Base-by-base conservation (phyloP, 2,329 filamentous ascomycete genomes). In the Cytospora mali region DNA sequence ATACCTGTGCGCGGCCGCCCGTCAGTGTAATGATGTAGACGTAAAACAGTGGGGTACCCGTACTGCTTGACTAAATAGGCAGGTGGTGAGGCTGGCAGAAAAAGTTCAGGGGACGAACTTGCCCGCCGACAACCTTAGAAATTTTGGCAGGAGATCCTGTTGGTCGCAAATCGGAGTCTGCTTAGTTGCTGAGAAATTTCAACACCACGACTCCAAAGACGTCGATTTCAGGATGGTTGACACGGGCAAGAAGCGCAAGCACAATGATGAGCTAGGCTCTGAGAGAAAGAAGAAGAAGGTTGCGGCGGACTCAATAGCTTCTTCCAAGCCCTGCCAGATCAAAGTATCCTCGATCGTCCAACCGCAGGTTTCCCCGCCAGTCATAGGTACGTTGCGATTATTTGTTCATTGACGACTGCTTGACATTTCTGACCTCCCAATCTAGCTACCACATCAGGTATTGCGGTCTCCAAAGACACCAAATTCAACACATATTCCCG, bases 231-330 rank as follows among this genome's bases (percentile, higher is more conserved):
- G 27, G 42, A 81, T 81, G 79, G 74, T 73, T 33, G 74, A 76
- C 54, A 76, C 72, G 64, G 74, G 70, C 62, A 82, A 81, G 71
- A 87, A 87, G 74, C 78, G 84, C 62, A 87, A 87, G 75, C 77
- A 81, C 65, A 75, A 76, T 21, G 76, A 76, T 42, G 78, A 80
- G 13, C 70, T 73, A 46, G 69, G 72, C 2, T 71, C 74, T 1
- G 68, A 66, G 3, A 71, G 77, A 27, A 80, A 81, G 66, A 86
- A 80, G 68, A 77, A 80, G 73, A 85, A 84, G 73, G 79, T 82
- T n/a, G 75, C 77, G 53, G 74, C 83, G 48, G 75, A 81, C 68
- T 60, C 72, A 50, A 57, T 71, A 46, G 71, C 74, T n/a, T 66
- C 74, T 21, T 42, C 55, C 18, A 69, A 75, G 54, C 66, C 75